phyloP scores from a whole-genome alignment of 345 rosid genomes.

The Eucalyptus brandiana region DNA sequence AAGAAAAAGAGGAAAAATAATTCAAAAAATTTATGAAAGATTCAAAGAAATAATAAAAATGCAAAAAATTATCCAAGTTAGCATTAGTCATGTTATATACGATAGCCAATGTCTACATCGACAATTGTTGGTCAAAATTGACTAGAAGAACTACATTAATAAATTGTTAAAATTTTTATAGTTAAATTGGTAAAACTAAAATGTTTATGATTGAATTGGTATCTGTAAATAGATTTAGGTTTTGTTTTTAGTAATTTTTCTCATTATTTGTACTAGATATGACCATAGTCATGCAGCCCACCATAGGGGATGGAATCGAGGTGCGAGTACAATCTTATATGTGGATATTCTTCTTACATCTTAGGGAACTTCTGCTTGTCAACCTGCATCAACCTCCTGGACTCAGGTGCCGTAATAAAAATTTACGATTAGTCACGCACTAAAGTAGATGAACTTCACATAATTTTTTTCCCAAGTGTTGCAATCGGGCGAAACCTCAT shows the following conservation, averaged over 20 bases:
- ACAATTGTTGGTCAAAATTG: not conserved
- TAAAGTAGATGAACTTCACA: not conserved
- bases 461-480: not conserved
- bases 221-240: no score
- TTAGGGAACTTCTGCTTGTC: not conserved
- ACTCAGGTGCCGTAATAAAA: not conserved
- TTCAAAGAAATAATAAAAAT: no score
- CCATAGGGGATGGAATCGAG: not conserved
- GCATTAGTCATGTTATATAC: rapidly evolving
- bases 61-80: no score
- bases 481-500: not conserved
- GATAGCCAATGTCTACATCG: rapidly evolving
- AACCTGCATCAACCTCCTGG: not conserved
- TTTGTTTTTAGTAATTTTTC: not conserved
- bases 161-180: no score
- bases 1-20: not conserved
- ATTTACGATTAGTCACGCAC: not conserved
- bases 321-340: not conserved
- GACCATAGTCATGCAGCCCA: not conserved
- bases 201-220: no score
- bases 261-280: not conserved
- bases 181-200: no score
- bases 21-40: not conserved
- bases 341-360: not conserved
- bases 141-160: not conserved